Base-by-base conservation (phyloP, 352 stramenopile genomes). In the Phytophthora brassicae region DNA sequence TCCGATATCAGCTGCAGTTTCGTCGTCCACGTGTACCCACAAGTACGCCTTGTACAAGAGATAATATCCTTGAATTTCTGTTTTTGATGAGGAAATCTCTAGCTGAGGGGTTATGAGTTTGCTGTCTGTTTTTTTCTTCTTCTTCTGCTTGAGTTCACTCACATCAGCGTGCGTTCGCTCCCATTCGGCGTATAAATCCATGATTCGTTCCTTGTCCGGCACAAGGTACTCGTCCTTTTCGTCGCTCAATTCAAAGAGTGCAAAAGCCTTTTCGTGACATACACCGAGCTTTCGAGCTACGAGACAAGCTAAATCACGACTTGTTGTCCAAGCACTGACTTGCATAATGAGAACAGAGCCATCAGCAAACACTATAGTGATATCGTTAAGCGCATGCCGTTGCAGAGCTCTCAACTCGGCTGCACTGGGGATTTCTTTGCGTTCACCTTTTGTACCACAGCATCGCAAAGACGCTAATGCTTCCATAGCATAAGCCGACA, bases 161-260 rank as follows among this genome's bases (percentile, higher is more conserved):
- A 73, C 64, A 35, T 87, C 80, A 11, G 73, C 64, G 17, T 69
- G 64, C 11, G 88, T 72, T 29, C 85, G 71, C 44, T 92, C 75
- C 86, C 86, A 95, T 55, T 90, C 77, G 6, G 86, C 72, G 7
- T 88, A 74, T 12, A 93, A 53, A 58, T 93, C 86, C 33, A 93
- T 60, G 20, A 95, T 66, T 28, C 86, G 81, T 33, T 92, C 84
- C 36, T 87, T 74, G 7, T 73, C 47, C 6, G 89, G 79, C 3
- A 90, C 56, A 6, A 81, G 68, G 13, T 77, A 68, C 60, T 92
- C 82, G 51, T 90, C 76, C 4, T 67, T 72, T 3, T 70, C 56
- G 19, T 59, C 64, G 1, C 70, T 77, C 0, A 77, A 47, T 62
- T 95, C 82, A 59, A 90, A 89, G 19, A 93, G 63, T 13, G 72